phyloP scores from a whole-genome alignment of 2,329 filamentous ascomycete genomes.

The Phialophora tarda region DNA sequence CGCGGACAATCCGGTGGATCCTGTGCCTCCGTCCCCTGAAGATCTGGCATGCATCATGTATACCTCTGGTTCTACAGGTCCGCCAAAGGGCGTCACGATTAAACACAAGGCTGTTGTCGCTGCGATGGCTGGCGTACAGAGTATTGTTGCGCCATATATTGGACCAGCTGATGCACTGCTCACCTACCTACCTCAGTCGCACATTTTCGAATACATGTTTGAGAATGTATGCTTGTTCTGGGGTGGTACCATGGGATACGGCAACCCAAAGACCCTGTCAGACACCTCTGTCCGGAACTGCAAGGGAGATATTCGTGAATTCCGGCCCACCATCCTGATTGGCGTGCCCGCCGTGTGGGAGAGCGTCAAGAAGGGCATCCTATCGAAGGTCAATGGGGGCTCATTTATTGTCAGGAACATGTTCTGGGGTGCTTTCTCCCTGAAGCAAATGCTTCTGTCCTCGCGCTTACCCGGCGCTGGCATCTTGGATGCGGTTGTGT shows the following conservation, averaged over 20 bases:
- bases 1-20: constrained; percentile 69
- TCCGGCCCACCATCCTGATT: constrained; percentile 85
- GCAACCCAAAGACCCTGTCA: constrained; percentile 84
- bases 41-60: constrained; percentile 78
- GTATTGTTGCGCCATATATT: constrained; percentile 77
- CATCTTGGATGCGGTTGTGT: constrained; percentile 80
- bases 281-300: constrained; percentile 87
- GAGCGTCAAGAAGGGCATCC: constrained; percentile 92
- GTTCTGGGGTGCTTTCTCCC: constrained; percentile 72
- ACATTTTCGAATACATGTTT: constrained; percentile 95
- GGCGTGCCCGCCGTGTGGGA: constrained; percentile 98
- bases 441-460: constrained; percentile 65
- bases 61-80: constrained; percentile 84
- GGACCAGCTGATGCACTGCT: constrained; percentile 79
- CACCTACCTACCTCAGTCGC: constrained; percentile 90
- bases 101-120: constrained; percentile 80
- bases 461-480: constrained; percentile 63
- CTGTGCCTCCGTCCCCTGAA: constrained; percentile 70
- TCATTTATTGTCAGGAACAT: constrained; percentile 73
- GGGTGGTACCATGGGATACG: constrained; percentile 92
- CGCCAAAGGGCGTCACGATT: constrained; percentile 83
- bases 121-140: constrained; percentile 79
- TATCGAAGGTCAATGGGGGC: constrained; percentile 74
- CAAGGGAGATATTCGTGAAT: constrained; percentile 89
- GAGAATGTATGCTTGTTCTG: constrained; percentile 89